These are phyloP conservation scores for Neodidymelliopsis sp. DNA, from an alignment of 2,329 filamentous ascomycete species.

Conservation along the genomic window DNA sequence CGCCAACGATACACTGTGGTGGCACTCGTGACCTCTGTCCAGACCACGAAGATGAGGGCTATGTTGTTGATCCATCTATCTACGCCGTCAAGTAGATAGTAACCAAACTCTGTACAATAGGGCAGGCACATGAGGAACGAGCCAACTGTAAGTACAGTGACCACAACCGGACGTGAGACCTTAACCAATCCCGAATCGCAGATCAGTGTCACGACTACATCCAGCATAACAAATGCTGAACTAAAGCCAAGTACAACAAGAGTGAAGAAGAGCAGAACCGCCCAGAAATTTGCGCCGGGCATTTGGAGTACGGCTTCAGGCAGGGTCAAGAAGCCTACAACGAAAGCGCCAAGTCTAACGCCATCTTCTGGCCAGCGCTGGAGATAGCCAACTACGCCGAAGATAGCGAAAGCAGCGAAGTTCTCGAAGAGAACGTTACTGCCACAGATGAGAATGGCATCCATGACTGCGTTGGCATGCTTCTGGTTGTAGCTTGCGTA, in stretches of 20 bases:
- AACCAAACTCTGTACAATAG: slow-evolving; percentile 66
- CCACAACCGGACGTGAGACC: slow-evolving; percentile 57
- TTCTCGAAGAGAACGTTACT: slow-evolving; percentile 67
- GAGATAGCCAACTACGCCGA: slow-evolving; percentile 64
- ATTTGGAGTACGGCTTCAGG: slow-evolving; percentile 65
- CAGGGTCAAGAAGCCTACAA: slow-evolving; percentile 65
- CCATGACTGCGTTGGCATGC: slow-evolving; percentile 66
- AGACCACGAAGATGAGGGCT: slow-evolving; percentile 62
- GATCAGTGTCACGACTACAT: slow-evolving; percentile 62
- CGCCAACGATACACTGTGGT: slow-evolving; percentile 63
- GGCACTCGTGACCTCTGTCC: slow-evolving; percentile 60
- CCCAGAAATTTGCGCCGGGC: slow-evolving; percentile 66
- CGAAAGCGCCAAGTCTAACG: slow-evolving; percentile 62
- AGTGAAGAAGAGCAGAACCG: slow-evolving; percentile 65
- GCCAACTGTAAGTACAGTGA: slow-evolving; percentile 57
- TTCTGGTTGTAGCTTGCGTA: slow-evolving; percentile 66
- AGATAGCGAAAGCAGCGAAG: slow-evolving; percentile 59
- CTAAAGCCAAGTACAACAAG: slow-evolving; percentile 65
- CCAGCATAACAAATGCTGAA: slow-evolving; percentile 67
- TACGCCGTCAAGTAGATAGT: slow-evolving; percentile 62
- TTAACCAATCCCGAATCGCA: slow-evolving; percentile 61
- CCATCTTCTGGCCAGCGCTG: slow-evolving; percentile 52
- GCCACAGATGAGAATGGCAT: slow-evolving; percentile 62
- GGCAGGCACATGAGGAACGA: slow-evolving; percentile 64
- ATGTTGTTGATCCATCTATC: slow-evolving; percentile 66